A percentile compares a stretch with the other conserved stretches of the same genome.
phyloP scores from a whole-genome alignment of 148 eudicot species.

The Pharnaceum exiguum region DNA sequence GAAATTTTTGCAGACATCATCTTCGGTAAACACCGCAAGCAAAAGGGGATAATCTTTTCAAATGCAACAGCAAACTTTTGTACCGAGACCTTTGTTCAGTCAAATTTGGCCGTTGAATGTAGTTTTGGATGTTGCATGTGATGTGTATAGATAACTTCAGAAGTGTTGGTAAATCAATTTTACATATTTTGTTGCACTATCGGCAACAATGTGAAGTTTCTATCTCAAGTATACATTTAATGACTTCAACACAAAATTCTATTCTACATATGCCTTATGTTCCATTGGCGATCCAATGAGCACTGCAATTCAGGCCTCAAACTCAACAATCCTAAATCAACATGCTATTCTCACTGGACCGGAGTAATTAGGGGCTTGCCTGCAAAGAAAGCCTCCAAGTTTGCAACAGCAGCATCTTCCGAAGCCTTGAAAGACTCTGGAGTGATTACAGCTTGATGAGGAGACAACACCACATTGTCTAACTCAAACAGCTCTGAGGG shows the following conservation, averaged over 20 bases:
- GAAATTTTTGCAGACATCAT: slow-evolving; percentile 80
- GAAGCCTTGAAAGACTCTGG: slow-evolving; percentile 46
- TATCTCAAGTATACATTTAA: too few relatives aligned
- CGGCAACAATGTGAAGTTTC: too few relatives aligned
- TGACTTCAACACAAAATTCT: too few relatives aligned
- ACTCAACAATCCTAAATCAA: too few relatives aligned
- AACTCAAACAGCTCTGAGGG: slow-evolving; percentile 57
- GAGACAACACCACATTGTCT: slow-evolving; percentile 79
- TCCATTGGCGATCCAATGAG: too few relatives aligned
- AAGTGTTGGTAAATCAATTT: too few relatives aligned
- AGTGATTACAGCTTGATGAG: slow-evolving; percentile 61
- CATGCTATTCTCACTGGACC: slow-evolving; percentile 21
- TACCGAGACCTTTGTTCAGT: too few relatives aligned
- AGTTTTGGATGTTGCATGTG: background rate
- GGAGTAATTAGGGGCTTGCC: slow-evolving; percentile 50
- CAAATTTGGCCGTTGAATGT: too few relatives aligned
- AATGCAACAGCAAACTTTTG: background rate
- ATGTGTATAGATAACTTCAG: too few relatives aligned
- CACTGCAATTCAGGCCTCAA: too few relatives aligned
- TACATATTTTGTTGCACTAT: too few relatives aligned
- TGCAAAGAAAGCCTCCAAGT: slow-evolving; percentile 69
- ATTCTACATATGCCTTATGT: too few relatives aligned
- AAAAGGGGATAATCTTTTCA: background rate
- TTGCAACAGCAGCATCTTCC: slow-evolving; percentile 32
- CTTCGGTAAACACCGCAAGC: slow-evolving; percentile 37